Percentiles rank a stretch among this genome's conserved stretches.
Conservation (phyloP, 495 filamentous ascomycete genomes). For the Bombardia bombarda region DNA sequence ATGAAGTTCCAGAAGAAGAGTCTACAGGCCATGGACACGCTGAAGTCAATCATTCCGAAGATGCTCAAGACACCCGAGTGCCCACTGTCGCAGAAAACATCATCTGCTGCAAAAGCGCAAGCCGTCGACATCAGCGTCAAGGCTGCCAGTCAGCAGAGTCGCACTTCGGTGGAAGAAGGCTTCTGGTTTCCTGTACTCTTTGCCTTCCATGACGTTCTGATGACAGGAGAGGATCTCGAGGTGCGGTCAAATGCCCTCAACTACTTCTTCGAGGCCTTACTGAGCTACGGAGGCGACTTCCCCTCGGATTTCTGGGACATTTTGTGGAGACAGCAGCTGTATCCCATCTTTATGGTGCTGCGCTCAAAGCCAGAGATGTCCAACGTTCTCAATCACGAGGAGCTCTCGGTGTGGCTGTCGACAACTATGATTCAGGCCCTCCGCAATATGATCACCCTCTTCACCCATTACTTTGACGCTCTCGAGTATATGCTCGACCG, state of each 20-base stretch:
- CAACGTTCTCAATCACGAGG: constrained; percentile 87
- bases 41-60: constrained; percentile 82
- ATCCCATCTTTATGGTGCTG: constrained; percentile 96
- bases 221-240: constrained; percentile 99
- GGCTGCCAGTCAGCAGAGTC: constrained; percentile 34
- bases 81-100: constrained; percentile 61
- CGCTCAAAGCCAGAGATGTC: constrained; percentile 93
- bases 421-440: constrained; percentile 99
- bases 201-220: constrained; percentile 96
- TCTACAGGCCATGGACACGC: constrained; percentile 86
- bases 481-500: constrained; percentile 95
- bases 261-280: constrained; percentile 91
- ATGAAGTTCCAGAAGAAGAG: constrained; percentile 96
- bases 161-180: constrained; percentile 82
- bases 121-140: constrained; percentile 25
- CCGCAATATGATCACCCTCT: constrained; percentile 95
- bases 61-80: constrained; percentile 97
- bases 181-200: constrained; percentile 98
- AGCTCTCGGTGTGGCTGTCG: constrained; percentile 96
- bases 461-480: constrained; percentile 95
- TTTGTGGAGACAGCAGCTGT: constrained; percentile 91
- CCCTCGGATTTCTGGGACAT: constrained; percentile 97
- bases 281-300: constrained; percentile 84
- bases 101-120: constrained; percentile 11
- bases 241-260: constrained; percentile 88